Evolutionary conservation across 106 monocot species (phyloP), one percentile per base, ranked within the genome.

Genomic region (Cymbidium sinense): DNA sequence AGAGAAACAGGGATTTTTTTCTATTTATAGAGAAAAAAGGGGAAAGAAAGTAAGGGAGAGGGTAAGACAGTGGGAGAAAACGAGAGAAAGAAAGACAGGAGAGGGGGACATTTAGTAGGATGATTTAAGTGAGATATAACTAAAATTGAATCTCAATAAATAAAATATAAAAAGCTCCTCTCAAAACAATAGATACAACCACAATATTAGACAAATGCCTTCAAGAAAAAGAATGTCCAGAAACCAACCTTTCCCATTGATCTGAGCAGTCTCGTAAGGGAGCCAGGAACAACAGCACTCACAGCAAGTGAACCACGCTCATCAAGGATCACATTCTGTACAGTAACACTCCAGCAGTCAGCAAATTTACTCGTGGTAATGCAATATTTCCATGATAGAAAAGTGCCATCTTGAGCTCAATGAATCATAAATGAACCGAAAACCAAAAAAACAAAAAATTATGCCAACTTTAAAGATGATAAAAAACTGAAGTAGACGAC

Each of bases 241-340:
- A 37, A 27, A 50, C 39, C 55, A 58, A 95, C 95, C 91, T 90
- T 90, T 62, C 70, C 83, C 34, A 90, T 74, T 34, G 91, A 88
- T 82, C 70, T 86, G 34, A 95, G 83, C 27, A 95, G 83, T 30
- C 83, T 74, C 83, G 77, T 54, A 43, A 92, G 78, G 23, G 88
- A 86, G 35, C 90, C 88, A 13, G 92, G 92, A 81, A 87, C 58
- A 21, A 80, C 64, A 27, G 85, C 86, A 80, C 81, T 69, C 11
- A 95, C 75, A 6, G 95, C 79, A 70, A 95, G 81, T 74, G 95
- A 95, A 55, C 82, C 90, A 21, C 92, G 89, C 33, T 90, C 95
- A 62, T 95, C 95, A 64, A 95, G 90, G 41, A 95, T 85, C 25
- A 80, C 79, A 76, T 95, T 95, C 95, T 92, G 84, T 33, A 80